These are phyloP conservation scores for Penicillium arizonense DNA, from an alignment of 495 filamentous ascomycete genomes.

Conservation along the genomic window DNA sequence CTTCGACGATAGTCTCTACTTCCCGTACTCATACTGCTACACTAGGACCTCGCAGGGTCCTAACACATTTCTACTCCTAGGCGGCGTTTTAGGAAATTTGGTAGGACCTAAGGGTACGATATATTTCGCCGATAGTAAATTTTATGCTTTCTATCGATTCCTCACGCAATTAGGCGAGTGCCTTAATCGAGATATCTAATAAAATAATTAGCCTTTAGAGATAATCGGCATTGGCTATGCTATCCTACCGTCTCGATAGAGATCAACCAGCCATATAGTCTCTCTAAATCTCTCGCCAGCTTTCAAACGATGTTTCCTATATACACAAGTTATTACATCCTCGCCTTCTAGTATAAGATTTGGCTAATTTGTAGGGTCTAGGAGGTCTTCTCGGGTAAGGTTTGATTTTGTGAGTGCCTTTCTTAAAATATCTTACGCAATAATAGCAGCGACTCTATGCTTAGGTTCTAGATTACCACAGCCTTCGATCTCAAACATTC, in stretches of 20 bases:
- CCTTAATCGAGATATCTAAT: constrained; percentile 4
- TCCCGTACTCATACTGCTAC: too few relatives aligned
- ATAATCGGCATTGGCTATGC: neutral
- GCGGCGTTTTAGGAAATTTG: constrained; percentile 7
- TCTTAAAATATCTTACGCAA: constrained; percentile 1
- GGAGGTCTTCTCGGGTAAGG: constrained; percentile 1
- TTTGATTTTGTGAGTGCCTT: neutral
- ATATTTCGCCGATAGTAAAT: constrained; percentile 15
- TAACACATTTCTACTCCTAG: constrained; percentile 5
- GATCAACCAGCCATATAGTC: constrained; percentile 9
- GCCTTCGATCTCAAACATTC: constrained; percentile 12
- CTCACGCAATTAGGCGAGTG: constrained; percentile 7
- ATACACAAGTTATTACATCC: constrained; percentile 4
- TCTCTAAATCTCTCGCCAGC: constrained; percentile 4
- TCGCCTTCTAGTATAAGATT: constrained; percentile 1
- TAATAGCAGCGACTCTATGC: constrained; percentile 2
- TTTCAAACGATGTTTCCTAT: constrained; percentile 12
- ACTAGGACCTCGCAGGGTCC: too few relatives aligned
- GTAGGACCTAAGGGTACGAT: constrained; percentile 10
- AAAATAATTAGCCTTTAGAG: neutral
- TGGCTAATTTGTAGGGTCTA: constrained; percentile 4
- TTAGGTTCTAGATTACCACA: constrained; percentile 11
- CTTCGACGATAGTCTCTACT: too few relatives aligned
- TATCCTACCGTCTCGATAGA: constrained; percentile 12
- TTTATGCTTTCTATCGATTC: constrained; percentile 9